Evolutionary conservation across 2,329 filamentous ascomycete species (phyloP).

Genomic region (Botrytis tulipae): DNA sequence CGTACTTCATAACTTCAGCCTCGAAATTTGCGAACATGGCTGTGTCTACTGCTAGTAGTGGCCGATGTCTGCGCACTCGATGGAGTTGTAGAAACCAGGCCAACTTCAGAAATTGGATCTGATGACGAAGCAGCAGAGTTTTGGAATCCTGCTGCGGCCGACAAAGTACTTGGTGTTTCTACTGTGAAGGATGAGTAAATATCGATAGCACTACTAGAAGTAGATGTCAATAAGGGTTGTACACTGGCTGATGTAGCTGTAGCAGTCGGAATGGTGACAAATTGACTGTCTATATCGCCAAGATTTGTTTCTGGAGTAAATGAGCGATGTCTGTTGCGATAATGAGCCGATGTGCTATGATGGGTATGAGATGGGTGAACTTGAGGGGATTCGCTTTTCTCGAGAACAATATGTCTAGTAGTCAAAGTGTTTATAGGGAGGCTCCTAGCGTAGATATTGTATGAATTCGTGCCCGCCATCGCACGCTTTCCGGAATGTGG

Average conservation of each 20-base stretch:
- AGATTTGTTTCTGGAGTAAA: background rate
- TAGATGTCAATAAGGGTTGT: background rate
- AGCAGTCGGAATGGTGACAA: background rate
- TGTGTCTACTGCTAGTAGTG: background rate
- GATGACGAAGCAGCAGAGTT: background rate
- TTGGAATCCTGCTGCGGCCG: background rate
- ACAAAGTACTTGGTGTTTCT: background rate
- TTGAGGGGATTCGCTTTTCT: background rate
- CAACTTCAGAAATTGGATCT: too few species aligned
- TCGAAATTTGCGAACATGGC: background rate
- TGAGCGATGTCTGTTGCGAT: background rate
- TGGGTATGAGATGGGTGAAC: background rate
- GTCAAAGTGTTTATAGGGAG: too few species aligned
- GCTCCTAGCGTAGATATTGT: background rate
- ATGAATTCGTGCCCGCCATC: background rate
- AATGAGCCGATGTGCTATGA: background rate
- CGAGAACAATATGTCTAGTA: background rate
- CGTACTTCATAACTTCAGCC: background rate
- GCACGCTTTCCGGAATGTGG: background rate
- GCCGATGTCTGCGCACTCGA: background rate
- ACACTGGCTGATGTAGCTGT: background rate
- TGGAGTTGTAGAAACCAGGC: background rate
- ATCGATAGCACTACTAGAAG: background rate
- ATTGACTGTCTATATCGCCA: background rate
- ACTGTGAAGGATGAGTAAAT: background rate